A percentile compares a stretch with the other conserved stretches of the same genome.
These are phyloP conservation scores for Colletotrichum sp. DNA, from an alignment of 2,329 filamentous ascomycete species.

Conservation along the genomic window DNA sequence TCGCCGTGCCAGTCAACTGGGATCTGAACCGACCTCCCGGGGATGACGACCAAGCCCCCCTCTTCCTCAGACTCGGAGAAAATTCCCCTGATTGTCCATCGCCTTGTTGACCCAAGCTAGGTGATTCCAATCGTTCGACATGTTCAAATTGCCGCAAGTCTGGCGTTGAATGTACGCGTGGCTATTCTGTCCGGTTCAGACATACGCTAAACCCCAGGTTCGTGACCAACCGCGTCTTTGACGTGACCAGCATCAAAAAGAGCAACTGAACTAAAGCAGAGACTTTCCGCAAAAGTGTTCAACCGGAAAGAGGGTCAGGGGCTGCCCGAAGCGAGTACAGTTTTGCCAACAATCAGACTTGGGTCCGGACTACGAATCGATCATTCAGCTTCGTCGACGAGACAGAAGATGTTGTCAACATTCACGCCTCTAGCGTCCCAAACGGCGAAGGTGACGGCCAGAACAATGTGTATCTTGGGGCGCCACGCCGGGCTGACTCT, in stretches of 20 bases:
- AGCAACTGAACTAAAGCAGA: neutral
- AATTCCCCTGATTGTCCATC: neutral
- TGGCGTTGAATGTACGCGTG: constrained; percentile 29
- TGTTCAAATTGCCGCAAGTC: constrained; percentile 31
- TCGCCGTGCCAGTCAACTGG: neutral
- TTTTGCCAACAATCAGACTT: constrained; percentile 30
- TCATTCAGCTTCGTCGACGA: constrained; percentile 32
- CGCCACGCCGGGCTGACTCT: neutral
- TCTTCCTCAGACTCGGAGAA: neutral
- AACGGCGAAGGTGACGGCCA: neutral
- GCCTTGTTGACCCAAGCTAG: neutral
- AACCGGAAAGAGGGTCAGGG: constrained; percentile 4
- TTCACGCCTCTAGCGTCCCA: constrained; percentile 22
- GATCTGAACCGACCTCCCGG: neutral
- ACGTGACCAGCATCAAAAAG: neutral
- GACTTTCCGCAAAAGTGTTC: neutral
- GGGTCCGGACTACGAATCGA: constrained; percentile 28
- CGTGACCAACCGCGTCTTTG: constrained; percentile 16
- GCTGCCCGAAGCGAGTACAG: constrained; percentile 20
- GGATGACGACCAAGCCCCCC: neutral
- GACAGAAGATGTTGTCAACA: constrained; percentile 30
- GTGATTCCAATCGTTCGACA: constrained; percentile 3
- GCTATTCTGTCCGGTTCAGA: constrained; percentile 30
- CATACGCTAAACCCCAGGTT: constrained; percentile 31
- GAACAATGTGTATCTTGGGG: neutral